Evolutionary conservation across 345 rosid species (phyloP).

Genomic region (Salix viminalis): DNA sequence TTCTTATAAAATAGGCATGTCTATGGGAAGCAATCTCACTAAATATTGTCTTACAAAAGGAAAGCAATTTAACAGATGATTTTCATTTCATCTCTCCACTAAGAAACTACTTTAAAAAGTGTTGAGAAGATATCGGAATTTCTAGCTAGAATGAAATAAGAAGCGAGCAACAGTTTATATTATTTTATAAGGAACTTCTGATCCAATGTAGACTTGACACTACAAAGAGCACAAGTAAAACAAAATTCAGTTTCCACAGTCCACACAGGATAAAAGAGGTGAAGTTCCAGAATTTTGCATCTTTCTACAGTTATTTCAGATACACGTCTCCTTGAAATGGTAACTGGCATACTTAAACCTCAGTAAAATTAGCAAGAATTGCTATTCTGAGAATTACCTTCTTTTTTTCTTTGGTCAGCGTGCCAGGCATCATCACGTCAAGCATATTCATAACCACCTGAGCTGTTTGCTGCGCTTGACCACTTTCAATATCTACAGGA

Average conservation of each 20-base stretch:
- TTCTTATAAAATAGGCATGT: background rate
- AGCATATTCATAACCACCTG: conserved; percentile 79
- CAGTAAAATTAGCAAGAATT: background rate
- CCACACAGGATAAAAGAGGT: background rate
- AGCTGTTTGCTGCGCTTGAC: conserved; percentile 66
- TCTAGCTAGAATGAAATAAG: background rate
- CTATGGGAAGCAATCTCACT: background rate
- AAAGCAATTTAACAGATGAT: too few species aligned
- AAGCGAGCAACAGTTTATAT: background rate
- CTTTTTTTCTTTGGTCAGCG: conserved; percentile 60
- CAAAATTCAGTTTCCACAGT: background rate
- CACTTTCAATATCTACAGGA: conserved; percentile 48
- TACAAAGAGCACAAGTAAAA: background rate
- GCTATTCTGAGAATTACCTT: conserved; percentile 46
- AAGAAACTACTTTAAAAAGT: background rate
- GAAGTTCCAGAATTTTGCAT: background rate
- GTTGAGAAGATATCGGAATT: background rate
- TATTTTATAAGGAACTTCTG: background rate
- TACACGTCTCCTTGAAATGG: background rate
- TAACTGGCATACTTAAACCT: background rate
- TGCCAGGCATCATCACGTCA: conserved; percentile 72
- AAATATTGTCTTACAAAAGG: background rate
- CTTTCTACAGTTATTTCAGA: background rate
- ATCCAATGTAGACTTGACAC: background rate
- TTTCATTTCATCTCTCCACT: background rate